Conservation (phyloP, 352 stramenopile genomes). For the Blastocystis sp. region DNA sequence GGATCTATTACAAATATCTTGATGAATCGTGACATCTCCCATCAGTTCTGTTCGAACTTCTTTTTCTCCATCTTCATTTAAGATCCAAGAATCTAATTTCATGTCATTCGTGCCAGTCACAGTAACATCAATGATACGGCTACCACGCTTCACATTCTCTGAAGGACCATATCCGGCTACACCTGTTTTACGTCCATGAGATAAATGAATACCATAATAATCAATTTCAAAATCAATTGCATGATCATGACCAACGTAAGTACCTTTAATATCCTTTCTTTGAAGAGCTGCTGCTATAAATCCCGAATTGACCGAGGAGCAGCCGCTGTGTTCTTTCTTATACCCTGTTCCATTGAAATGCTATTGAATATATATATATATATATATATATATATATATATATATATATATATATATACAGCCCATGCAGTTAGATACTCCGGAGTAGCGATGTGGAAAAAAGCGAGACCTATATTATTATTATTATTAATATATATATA, state of each 20-base stretch:
- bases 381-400: conserved; percentile 4
- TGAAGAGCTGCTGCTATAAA: conserved; percentile 27
- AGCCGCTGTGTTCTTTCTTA: conserved; percentile 13
- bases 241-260: conserved; percentile 29
- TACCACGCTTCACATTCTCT: too few relatives aligned
- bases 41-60: too few relatives aligned
- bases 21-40: too few relatives aligned
- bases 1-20: too few relatives aligned
- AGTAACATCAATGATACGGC: too few relatives aligned
- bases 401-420: too few relatives aligned
- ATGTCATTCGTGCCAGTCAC: too few relatives aligned
- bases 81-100: too few relatives aligned
- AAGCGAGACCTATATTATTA: conserved; percentile 3
- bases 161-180: conserved; percentile 31
- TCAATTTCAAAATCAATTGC: conserved; percentile 33
- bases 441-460: conserved; percentile 26
- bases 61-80: too few relatives aligned
- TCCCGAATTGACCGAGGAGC: conserved; percentile 29
- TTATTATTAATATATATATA: too few relatives aligned
- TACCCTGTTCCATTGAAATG: conserved; percentile 6
- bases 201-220: conserved; percentile 25
- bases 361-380: neutral
- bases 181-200: conserved; percentile 25
- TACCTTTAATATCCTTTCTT: conserved; percentile 23
- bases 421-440: conserved; percentile 28